Evolutionary conservation across 306 rosid genomes (phyloP).

Genomic region (Ziziphus jujuba): DNA sequence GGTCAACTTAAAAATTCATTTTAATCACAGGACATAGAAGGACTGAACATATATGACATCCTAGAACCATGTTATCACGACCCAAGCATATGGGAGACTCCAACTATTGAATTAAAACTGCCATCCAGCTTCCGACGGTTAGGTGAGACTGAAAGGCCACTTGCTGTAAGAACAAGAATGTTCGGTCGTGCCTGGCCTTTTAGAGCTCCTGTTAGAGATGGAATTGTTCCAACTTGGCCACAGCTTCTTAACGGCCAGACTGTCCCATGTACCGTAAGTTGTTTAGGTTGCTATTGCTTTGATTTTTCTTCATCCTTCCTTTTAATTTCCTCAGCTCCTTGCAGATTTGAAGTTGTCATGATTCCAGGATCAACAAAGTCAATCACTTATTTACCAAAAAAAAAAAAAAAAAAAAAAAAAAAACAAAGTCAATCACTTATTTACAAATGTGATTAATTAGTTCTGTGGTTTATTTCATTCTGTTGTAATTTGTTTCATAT

Average conservation of each 20-base stretch:
- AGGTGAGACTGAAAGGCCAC: constrained; percentile 81
- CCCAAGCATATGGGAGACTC: constrained; percentile 26
- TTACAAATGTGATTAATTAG: too few species aligned
- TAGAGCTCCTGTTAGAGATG: constrained; percentile 86
- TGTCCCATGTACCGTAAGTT: constrained; percentile 87
- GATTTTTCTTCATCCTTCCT: constrained; percentile 1
- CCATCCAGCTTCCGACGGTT: constrained; percentile 71
- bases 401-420: too few species aligned
- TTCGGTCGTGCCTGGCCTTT: constrained; percentile 98
- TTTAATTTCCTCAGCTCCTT: neutral
- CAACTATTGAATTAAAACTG: constrained; percentile 35
- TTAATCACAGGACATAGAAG: constrained; percentile 52
- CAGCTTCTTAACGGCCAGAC: constrained; percentile 35
- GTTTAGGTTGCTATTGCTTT: neutral
- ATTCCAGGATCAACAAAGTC: neutral
- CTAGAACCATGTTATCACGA: constrained; percentile 90
- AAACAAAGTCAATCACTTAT: neutral
- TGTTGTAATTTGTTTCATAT: neutral
- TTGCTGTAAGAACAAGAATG: constrained; percentile 85
- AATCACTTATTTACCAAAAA: neutral
- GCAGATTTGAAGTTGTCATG: neutral
- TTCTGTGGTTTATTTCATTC: neutral
- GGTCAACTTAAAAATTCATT: constrained; percentile 12
- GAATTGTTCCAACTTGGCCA: constrained; percentile 89
- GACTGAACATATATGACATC: constrained; percentile 73